Conservation (phyloP, 1,284 basidiomycete genomes). For the Ganoderma meredithae region DNA sequence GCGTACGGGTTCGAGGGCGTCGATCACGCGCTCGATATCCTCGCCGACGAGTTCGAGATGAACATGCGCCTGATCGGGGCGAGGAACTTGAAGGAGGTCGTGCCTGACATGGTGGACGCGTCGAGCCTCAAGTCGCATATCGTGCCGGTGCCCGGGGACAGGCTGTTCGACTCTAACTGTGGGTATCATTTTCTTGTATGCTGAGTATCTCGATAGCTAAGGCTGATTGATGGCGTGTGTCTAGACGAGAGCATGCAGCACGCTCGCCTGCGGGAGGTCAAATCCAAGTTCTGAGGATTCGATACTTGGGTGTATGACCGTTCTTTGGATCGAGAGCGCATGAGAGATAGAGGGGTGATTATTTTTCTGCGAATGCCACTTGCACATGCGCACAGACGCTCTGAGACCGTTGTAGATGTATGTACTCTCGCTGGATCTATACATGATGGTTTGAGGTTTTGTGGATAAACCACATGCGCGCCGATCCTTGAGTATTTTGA, state of each 20-base stretch:
- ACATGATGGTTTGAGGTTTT: neutral
- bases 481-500: neutral
- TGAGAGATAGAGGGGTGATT: neutral
- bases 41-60: slow-evolving; percentile 94
- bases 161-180: slow-evolving; percentile 81
- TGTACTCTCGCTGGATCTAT: neutral
- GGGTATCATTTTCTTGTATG: slow-evolving; percentile 48
- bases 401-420: neutral
- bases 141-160: slow-evolving; percentile 69
- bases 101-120: slow-evolving; percentile 89
- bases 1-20: slow-evolving; percentile 87
- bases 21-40: slow-evolving; percentile 76
- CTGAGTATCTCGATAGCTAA: slow-evolving; percentile 48
- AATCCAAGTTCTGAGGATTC: slow-evolving; percentile 52
- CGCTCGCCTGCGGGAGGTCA: slow-evolving; percentile 57
- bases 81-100: slow-evolving; percentile 76
- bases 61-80: slow-evolving; percentile 89
- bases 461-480: too few relatives aligned
- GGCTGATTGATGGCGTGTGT: slow-evolving; percentile 43
- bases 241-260: slow-evolving; percentile 56
- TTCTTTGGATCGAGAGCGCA: too few relatives aligned
- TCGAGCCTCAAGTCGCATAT: slow-evolving; percentile 67
- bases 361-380: neutral
- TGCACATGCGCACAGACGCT: neutral
- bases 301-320: neutral